These are phyloP conservation scores for Epichloe typhina DNA, from an alignment of 2,329 filamentous ascomycete genomes.

Conservation along the genomic window DNA sequence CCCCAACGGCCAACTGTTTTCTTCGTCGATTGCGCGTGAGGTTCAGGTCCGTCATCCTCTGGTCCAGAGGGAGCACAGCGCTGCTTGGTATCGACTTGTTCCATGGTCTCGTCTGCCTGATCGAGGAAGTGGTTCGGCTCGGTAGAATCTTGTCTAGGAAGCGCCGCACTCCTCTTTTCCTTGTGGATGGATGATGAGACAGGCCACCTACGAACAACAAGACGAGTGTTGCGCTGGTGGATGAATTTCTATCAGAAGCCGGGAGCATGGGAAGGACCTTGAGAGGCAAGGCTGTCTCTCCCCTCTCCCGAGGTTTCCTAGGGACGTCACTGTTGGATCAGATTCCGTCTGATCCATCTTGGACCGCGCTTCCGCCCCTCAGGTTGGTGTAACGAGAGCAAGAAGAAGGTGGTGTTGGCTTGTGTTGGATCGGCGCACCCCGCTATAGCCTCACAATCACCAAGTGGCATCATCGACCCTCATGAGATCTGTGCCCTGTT, in stretches of 20 bases:
- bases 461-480: background rate
- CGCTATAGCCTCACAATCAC: background rate
- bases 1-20: background rate
- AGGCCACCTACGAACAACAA: background rate
- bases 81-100: background rate
- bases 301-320: no score
- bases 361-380: background rate
- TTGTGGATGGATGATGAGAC: background rate
- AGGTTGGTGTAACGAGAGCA: no score
- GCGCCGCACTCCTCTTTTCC: background rate
- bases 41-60: background rate
- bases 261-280: background rate
- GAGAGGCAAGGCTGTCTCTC: no score
- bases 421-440: background rate
- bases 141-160: conserved; percentile 1
- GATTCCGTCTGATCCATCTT: background rate
- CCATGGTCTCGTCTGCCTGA: background rate
- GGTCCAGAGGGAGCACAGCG: background rate
- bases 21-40: background rate
- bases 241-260: background rate
- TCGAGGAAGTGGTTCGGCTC: conserved; percentile 3
- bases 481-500: conserved; percentile 1
- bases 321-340: no score
- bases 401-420: background rate
- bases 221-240: background rate